phyloP scores from a whole-genome alignment of 1,284 basidiomycete species.

The Cutaneotrichosporon sp. region DNA sequence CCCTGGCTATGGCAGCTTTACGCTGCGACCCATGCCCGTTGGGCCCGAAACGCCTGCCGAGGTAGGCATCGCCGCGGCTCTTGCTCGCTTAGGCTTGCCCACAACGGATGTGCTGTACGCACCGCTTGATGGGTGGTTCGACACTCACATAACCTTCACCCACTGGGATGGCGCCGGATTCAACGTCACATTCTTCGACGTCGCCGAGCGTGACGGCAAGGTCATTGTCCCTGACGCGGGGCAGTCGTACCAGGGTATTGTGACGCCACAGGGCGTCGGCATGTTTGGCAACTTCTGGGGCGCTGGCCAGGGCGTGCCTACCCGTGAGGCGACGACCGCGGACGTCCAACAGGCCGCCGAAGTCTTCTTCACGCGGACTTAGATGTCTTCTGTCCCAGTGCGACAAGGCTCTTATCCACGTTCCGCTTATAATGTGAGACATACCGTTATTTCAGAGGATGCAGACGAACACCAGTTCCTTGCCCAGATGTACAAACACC shows the following conservation, averaged over 20 bases:
- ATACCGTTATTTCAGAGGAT: too few relatives aligned
- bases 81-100: background rate
- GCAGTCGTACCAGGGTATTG: background rate
- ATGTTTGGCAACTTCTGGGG: background rate
- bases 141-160: background rate
- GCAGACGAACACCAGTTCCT: too few relatives aligned
- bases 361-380: background rate
- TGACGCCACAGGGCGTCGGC: background rate
- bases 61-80: background rate
- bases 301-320: background rate
- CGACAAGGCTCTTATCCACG: too few relatives aligned
- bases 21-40: background rate
- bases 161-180: background rate
- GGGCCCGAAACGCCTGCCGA: background rate
- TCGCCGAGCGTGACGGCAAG: background rate
- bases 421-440: too few relatives aligned
- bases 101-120: background rate
- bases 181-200: background rate
- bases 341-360: background rate
- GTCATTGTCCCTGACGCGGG: background rate
- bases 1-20: background rate
- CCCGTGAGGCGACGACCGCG: background rate
- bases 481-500: too few relatives aligned
- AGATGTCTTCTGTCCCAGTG: too few relatives aligned
- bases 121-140: background rate